Conservation (phyloP, 306 rosid genomes). For the Ormosia semicastrata region DNA sequence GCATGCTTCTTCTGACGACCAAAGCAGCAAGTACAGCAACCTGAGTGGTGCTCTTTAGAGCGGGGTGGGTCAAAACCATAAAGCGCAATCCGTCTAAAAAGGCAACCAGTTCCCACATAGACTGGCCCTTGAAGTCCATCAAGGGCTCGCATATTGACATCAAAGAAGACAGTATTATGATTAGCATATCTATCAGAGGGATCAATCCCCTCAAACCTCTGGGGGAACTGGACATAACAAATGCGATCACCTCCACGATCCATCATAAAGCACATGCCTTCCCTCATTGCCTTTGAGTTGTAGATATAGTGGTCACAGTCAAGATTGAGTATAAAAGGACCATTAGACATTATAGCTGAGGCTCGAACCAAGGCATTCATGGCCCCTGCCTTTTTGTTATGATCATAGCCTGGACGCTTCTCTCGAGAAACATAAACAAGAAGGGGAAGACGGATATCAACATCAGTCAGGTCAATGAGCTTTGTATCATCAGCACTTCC, state of each 20-base stretch:
- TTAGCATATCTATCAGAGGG: constrained; percentile 94
- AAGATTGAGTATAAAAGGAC: constrained; percentile 87
- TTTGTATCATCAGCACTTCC: constrained; percentile 62
- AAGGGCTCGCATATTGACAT: constrained; percentile 93
- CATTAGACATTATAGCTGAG: constrained; percentile 87
- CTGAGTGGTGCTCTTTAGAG: constrained; percentile 64
- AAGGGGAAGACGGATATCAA: constrained; percentile 85
- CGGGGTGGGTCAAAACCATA: constrained; percentile 96
- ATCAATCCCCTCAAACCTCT: constrained; percentile 93
- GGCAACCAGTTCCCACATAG: constrained; percentile 96
- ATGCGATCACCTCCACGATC: constrained; percentile 89
- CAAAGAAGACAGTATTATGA: constrained; percentile 91
- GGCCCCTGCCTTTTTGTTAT: constrained; percentile 93
- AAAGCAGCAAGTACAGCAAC: constrained; percentile 76
- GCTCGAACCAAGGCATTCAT: constrained; percentile 95
- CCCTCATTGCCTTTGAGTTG: constrained; percentile 87
- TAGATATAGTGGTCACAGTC: constrained; percentile 91
- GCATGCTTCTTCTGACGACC: constrained; percentile 54
- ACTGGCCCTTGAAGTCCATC: constrained; percentile 96
- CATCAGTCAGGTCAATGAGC: constrained; percentile 66
- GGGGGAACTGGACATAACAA: constrained; percentile 92
- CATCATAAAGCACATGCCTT: constrained; percentile 97
- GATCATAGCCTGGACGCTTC: constrained; percentile 90
- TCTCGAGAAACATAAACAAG: constrained; percentile 92
- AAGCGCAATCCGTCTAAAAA: constrained; percentile 79